Evolutionary conservation across 164 flowering plant species (phyloP).

Genomic region (Nymphaea thermarum): DNA sequence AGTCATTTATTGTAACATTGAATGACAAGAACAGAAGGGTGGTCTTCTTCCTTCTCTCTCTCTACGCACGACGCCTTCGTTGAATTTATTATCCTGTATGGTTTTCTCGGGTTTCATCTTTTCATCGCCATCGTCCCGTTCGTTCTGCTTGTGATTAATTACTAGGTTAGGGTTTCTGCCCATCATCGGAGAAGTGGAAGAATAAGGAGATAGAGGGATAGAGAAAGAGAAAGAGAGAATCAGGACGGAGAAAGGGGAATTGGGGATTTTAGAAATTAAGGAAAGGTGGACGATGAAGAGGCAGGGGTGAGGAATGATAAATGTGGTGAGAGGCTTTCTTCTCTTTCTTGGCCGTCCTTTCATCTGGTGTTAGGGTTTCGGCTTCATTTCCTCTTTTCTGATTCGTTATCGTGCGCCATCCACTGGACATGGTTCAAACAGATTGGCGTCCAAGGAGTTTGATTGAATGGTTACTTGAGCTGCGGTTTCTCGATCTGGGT

Average conservation of each 20-base stretch:
- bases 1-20: no score
- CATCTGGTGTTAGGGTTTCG: neutral
- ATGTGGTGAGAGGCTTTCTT: neutral
- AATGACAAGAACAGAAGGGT: no score
- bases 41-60: no score
- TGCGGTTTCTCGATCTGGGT: slow-evolving; percentile 1
- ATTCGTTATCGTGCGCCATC: neutral
- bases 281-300: neutral
- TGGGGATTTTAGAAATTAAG: no score
- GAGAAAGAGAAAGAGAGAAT: neutral
- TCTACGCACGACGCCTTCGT: no score
- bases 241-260: no score
- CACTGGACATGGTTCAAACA: neutral
- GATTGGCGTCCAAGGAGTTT: neutral
- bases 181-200: neutral
- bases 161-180: neutral
- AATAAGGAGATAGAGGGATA: neutral
- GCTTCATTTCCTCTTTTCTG: neutral
- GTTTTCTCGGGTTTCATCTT: neutral
- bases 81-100: neutral
- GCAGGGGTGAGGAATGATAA: neutral
- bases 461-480: neutral
- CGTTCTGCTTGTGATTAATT: no score
- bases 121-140: no score
- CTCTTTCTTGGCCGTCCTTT: neutral